Conservation (phyloP, 2,329 filamentous ascomycete species). For the Aspergillus jensenii region DNA sequence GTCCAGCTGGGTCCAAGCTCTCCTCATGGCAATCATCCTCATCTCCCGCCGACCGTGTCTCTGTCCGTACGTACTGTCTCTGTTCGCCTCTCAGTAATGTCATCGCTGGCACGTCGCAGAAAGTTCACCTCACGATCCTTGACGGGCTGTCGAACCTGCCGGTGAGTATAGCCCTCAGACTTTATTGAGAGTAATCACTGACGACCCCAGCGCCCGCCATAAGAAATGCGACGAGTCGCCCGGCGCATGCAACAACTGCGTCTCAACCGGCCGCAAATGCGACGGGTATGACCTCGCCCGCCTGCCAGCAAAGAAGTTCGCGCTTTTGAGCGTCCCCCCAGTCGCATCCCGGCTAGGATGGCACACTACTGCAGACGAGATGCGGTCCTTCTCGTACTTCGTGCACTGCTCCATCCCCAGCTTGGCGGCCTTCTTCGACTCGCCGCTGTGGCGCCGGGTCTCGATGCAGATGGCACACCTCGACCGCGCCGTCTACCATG, state of each 20-base stretch:
- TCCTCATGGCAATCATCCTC: too few relatives aligned
- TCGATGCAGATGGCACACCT: slow-evolving; percentile 3
- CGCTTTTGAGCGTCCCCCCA: background rate
- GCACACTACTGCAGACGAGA: slow-evolving; percentile 17
- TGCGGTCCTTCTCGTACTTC: slow-evolving; percentile 21
- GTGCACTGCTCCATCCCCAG: slow-evolving; percentile 15
- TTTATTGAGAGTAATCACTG: background rate
- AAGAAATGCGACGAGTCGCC: slow-evolving; percentile 32
- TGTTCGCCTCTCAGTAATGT: too few relatives aligned
- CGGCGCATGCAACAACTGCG: slow-evolving; percentile 36
- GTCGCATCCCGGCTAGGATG: background rate
- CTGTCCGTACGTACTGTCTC: too few relatives aligned
- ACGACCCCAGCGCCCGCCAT: slow-evolving; percentile 3
- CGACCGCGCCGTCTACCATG: slow-evolving; percentile 11
- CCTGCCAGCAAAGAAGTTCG: slow-evolving; percentile 3
- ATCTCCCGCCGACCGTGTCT: too few relatives aligned
- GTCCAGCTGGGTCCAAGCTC: too few relatives aligned
- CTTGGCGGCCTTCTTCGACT: slow-evolving; percentile 16
- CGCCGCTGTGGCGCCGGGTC: slow-evolving; percentile 10
- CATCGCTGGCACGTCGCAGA: background rate
- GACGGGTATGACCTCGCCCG: slow-evolving; percentile 30
- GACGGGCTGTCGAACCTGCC: slow-evolving; percentile 11
- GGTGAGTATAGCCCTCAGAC: background rate
- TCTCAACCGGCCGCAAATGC: slow-evolving; percentile 37
- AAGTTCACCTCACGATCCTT: background rate